A percentile compares a stretch with the other conserved stretches of the same genome.
Conservation (phyloP, 2,329 filamentous ascomycete species). For the Trichoderma koningiopsis region DNA sequence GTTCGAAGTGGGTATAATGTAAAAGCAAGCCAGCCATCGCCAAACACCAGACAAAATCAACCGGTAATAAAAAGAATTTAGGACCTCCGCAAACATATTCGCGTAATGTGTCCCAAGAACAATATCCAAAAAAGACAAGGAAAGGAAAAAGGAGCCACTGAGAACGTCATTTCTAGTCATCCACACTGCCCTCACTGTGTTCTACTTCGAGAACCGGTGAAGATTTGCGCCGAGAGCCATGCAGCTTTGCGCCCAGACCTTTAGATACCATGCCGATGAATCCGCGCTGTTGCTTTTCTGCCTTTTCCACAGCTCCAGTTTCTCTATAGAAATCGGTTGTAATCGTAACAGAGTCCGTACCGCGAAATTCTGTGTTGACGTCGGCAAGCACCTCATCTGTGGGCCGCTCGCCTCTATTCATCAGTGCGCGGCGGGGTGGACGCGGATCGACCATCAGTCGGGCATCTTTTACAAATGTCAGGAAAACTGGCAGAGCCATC, state of each 20-base stretch:
- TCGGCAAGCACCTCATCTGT: conserved; percentile 26
- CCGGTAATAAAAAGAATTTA: neutral
- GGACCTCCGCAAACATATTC: conserved; percentile 18
- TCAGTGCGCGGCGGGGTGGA: conserved; percentile 28
- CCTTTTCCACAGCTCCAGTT: conserved; percentile 28
- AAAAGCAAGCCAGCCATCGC: neutral
- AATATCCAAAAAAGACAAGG: conserved; percentile 23
- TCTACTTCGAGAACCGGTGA: conserved; percentile 38
- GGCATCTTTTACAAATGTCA: conserved; percentile 51
- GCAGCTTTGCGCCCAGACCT: conserved; percentile 33
- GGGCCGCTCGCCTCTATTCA: conserved; percentile 30
- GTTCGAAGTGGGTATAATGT: conserved; percentile 26
- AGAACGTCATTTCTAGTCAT: conserved; percentile 18
- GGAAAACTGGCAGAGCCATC: conserved; percentile 52
- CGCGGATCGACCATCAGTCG: conserved; percentile 46
- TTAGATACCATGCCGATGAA: conserved; percentile 35
- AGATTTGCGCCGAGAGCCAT: conserved; percentile 35
- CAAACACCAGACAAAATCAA: conserved; percentile 18
- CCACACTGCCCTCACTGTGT: conserved; percentile 34
- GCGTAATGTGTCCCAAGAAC: neutral
- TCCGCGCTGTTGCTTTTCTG: conserved; percentile 29
- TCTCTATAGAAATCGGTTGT: conserved; percentile 8
- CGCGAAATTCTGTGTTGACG: conserved; percentile 16
- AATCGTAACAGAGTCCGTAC: conserved; percentile 9
- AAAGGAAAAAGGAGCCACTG: neutral